A percentile compares a stretch with the other conserved stretches of the same genome.
These are phyloP conservation scores for Pseudofabraea citricarpa DNA, from an alignment of 2,329 filamentous ascomycete species.

Conservation along the genomic window DNA sequence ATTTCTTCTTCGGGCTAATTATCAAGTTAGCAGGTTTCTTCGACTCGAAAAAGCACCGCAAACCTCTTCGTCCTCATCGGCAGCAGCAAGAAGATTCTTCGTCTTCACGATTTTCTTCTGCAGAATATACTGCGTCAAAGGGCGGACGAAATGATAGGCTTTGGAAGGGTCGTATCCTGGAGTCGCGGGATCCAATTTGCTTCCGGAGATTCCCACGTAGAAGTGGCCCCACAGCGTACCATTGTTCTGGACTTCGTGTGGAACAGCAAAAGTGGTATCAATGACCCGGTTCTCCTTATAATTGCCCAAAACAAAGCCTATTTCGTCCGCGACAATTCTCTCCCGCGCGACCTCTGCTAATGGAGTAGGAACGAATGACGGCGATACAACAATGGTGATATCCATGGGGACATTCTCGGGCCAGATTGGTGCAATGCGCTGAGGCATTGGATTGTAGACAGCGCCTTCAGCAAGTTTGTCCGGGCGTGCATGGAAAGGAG, in stretches of 20 bases:
- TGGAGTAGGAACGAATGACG: slow-evolving; percentile 63
- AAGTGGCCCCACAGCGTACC: slow-evolving; percentile 95
- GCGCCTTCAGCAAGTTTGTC: slow-evolving; percentile 54
- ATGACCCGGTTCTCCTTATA: slow-evolving; percentile 73
- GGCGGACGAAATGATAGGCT: slow-evolving; percentile 79
- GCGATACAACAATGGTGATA: slow-evolving; percentile 78
- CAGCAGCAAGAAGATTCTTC: slow-evolving; percentile 68
- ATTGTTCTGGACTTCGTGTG: slow-evolving; percentile 78
- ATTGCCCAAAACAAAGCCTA: slow-evolving; percentile 73
- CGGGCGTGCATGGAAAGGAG: slow-evolving; percentile 63
- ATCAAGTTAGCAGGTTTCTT: slow-evolving; percentile 42
- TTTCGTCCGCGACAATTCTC: slow-evolving; percentile 73
- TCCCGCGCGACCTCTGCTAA: slow-evolving; percentile 62
- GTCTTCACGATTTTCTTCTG: slow-evolving; percentile 90
- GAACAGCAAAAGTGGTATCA: slow-evolving; percentile 73
- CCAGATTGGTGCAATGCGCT: slow-evolving; percentile 83
- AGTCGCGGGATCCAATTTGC: slow-evolving; percentile 69
- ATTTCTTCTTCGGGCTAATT: slow-evolving; percentile 43
- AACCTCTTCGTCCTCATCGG: slow-evolving; percentile 44
- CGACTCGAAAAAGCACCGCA: slow-evolving; percentile 18
- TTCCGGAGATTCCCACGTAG: slow-evolving; percentile 74
- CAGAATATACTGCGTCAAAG: slow-evolving; percentile 82
- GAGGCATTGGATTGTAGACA: slow-evolving; percentile 59
- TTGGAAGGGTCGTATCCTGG: slow-evolving; percentile 67
- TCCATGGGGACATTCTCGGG: slow-evolving; percentile 73